Evolutionary conservation across 2,329 filamentous ascomycete species (phyloP), one percentile per base, ranked within the genome.

Genomic region (Fusarium multiceps): DNA sequence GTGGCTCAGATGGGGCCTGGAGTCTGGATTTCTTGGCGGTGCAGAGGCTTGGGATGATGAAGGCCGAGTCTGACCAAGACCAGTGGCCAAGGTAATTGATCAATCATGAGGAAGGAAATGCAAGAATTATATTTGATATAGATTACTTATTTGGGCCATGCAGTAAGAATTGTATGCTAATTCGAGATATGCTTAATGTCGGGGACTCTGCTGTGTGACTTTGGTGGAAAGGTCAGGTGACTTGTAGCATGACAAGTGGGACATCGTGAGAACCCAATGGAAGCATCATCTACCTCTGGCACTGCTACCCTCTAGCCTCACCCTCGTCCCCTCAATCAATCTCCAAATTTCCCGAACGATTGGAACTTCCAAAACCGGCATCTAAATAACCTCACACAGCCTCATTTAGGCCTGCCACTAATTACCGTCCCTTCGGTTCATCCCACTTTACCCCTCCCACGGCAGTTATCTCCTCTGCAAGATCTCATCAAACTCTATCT

Each of bases 1-100:
- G 32, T 40, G 59, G 43, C 59, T 63, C 27, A 63, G 59, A 64
- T 40, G 3, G 30, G 59, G 45, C 20, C 34, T 40, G 37, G 16
- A 23, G 45, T 58, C 61, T 64, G 25, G 61, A 64, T 28, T 59
- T 16, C 61, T 64, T 64, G 61, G 61, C 61, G 40, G 50, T 64
- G 50, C 59, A 48, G 4, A 30, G 34, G 48, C 57, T 61, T 30
- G 13, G 47, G 16, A 34, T 34, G 32, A 34, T 34, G 32, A 34
- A 34, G 32, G 32, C 32, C 32, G 32, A 16, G 8, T 61, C 43
- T 53, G 55, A 51, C 34, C 37, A 9, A 10, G 30, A 20, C 2
- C 1, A 32, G 11, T 4, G 34, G 9, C 34, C 16, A 7, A 25
- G 23, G 23, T 25, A 7, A 7, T 25, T 7, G 23, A 6, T 23